Base-by-base conservation (phyloP, 2,329 filamentous ascomycete genomes). In the Fusarium sp. region DNA sequence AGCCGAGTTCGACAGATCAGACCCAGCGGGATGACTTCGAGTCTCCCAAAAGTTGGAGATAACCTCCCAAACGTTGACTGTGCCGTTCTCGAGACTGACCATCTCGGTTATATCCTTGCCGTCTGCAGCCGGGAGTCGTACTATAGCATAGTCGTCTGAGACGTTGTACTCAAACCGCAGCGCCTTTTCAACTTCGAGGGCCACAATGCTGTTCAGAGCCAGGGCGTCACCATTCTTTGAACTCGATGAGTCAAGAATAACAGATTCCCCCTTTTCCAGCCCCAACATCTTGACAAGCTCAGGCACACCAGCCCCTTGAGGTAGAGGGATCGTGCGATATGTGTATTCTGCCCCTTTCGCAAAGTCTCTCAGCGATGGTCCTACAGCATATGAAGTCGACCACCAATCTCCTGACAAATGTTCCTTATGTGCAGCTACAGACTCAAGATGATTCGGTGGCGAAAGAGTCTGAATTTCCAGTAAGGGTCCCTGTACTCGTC, bases 121-220 rank as follows among this genome's bases (percentile, higher is more conserved):
- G 1, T 48, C 23, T 28, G 44, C 26, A 3, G 64, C 64, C 2
- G 77, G 77, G 31, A 70, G 71, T 18, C 76, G 77, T 18, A 78
- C 44, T 1, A 73, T 72, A 64, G 63, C 28, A 74, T 83, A 79
- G 20, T 78, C 64, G n/a, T 85, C 82, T 2, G 84, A 85, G 4
- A 83, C 83, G 26, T 82, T 83, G 67, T 91, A 87, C 70, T 89
- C 85, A n/a, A 91, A 74, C 9, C 84, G 85, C 63, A 86, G 69
- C 0, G 89, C 85, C 33, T 86, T 79, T 18, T 84, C 83, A 3
- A 91, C 84, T 12, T 90, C 84, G 1, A 93, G 80, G 0, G 90
- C 92, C 53, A 97, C 85, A 68, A 97, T 93, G 75, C 91, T 94
- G 76, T 89, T 92, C 46, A 89, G 83, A 37, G 82, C 82, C 60